Conservation (phyloP, 371 early-diverging fungal genomes). For the Phascolomyces articulosus region DNA sequence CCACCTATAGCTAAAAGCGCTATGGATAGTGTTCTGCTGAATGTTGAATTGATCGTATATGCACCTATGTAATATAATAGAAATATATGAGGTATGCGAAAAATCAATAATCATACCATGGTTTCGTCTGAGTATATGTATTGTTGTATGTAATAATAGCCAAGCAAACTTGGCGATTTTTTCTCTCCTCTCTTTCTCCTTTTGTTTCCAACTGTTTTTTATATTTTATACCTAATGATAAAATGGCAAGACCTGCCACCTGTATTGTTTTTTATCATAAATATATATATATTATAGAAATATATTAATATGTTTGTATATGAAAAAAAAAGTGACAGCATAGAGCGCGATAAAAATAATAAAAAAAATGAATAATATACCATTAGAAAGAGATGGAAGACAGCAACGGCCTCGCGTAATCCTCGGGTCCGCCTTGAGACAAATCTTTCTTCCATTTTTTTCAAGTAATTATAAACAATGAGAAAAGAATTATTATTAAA, state of each 20-base stretch:
- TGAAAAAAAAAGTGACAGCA: not conserved
- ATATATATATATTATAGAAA: no score
- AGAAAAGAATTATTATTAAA: not conserved
- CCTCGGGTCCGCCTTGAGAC: conserved; percentile 29
- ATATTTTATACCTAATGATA: conserved; percentile 8
- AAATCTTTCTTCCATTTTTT: conserved; percentile 30
- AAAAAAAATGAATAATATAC: conserved; percentile 13
- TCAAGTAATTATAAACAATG: no score
- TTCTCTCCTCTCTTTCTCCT: not conserved
- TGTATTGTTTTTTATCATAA: conserved; percentile 23
- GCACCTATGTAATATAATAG: conserved; percentile 29
- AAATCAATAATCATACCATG: no score
- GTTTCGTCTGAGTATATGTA: no score
- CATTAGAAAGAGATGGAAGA: conserved; percentile 31
- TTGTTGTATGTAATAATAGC: no score
- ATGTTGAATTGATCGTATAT: conserved; percentile 32
- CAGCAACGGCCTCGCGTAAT: conserved; percentile 33
- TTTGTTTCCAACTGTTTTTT: not conserved
- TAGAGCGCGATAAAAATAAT: not conserved
- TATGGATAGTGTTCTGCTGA: conserved; percentile 28
- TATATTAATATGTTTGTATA: not conserved
- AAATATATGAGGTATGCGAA: no score
- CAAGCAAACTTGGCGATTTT: not conserved
- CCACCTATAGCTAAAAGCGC: conserved; percentile 25
- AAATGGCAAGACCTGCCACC: conserved; percentile 16